These are phyloP conservation scores for Zygoascus ofunaensis DNA, from an alignment of 805 yeast species.

Conservation along the genomic window DNA sequence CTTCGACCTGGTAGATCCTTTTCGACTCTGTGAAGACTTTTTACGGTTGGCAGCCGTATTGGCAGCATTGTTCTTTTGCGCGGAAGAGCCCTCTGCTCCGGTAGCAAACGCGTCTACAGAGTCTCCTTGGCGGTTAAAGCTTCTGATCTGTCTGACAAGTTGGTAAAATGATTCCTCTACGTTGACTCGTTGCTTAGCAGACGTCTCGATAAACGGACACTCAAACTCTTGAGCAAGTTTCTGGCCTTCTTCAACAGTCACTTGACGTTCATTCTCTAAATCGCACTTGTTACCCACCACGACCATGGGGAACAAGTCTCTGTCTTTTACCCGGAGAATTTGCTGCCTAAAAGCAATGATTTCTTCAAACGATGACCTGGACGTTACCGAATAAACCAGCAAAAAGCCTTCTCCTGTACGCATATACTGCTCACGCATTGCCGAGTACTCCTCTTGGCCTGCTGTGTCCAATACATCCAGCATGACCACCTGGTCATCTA, in stretches of 20 bases:
- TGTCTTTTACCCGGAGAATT: conserved; percentile 55
- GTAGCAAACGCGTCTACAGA: not conserved
- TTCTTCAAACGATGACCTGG: conserved; percentile 77
- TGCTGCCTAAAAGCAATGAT: conserved; percentile 70
- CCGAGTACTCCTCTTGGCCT: conserved; percentile 94
- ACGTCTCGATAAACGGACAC: conserved; percentile 68
- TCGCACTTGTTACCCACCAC: conserved; percentile 87
- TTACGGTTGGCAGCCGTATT: not conserved
- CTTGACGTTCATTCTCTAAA: conserved; percentile 66
- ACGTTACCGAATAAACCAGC: conserved; percentile 77
- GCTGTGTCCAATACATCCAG: conserved; percentile 94
- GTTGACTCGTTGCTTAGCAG: conserved; percentile 84
- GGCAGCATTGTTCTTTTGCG: not conserved
- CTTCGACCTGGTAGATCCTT: not conserved
- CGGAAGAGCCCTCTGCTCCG: not conserved
- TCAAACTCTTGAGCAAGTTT: conserved; percentile 58
- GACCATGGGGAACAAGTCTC: conserved; percentile 60
- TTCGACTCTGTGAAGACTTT: not conserved
- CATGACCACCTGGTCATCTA: conserved; percentile 69
- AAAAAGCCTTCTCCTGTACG: conserved; percentile 92
- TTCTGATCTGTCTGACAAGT: conserved; percentile 24
- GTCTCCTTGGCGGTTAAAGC: conserved; percentile 10
- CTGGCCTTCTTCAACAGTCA: conserved; percentile 78
- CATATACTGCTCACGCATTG: conserved; percentile 92
- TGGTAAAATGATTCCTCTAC: conserved; percentile 79